These are phyloP conservation scores for Paxillus rubicundulus DNA, from an alignment of 768 basidiomycete genomes.

Conservation along the genomic window DNA sequence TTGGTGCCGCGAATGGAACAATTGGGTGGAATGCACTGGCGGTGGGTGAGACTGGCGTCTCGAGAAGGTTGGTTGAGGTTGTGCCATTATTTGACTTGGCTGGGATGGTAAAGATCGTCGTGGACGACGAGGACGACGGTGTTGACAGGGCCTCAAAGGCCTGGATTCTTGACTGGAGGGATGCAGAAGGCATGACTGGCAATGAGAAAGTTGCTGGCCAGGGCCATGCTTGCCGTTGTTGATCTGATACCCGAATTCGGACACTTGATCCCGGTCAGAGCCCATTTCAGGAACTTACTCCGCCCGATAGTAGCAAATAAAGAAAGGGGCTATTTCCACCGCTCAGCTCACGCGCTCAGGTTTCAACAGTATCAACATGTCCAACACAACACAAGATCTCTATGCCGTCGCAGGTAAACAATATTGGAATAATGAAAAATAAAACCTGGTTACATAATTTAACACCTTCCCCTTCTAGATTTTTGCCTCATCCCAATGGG, in stretches of 20 bases:
- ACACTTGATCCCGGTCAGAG: not conserved
- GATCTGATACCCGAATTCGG: no score
- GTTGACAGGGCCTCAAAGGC: constrained; percentile 58
- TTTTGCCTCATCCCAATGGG: constrained; percentile 90
- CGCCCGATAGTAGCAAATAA: not conserved
- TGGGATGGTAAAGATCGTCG: constrained; percentile 16
- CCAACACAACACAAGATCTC: constrained; percentile 40
- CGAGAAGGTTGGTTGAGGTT: constrained; percentile 36
- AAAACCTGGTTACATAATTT: not conserved
- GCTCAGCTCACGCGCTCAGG: no score
- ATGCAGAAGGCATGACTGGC: constrained; percentile 40
- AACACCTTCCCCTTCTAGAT: constrained; percentile 42
- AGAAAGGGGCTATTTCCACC: not conserved
- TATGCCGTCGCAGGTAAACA: constrained; percentile 73
- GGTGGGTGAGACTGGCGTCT: constrained; percentile 49
- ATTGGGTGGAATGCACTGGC: constrained; percentile 44
- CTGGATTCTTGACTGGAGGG: constrained; percentile 56
- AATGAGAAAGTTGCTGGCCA: not conserved
- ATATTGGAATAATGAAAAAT: not conserved
- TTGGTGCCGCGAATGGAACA: constrained; percentile 33
- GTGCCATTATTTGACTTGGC: constrained; percentile 5
- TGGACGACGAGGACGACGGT: constrained; percentile 24
- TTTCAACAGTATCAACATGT: constrained; percentile 9
- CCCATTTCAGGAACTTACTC: not conserved
- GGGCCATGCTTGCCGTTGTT: no score